Evolutionary conservation across 805 yeast species (phyloP).

Genomic region (Dipodascopsis uninucleata): DNA sequence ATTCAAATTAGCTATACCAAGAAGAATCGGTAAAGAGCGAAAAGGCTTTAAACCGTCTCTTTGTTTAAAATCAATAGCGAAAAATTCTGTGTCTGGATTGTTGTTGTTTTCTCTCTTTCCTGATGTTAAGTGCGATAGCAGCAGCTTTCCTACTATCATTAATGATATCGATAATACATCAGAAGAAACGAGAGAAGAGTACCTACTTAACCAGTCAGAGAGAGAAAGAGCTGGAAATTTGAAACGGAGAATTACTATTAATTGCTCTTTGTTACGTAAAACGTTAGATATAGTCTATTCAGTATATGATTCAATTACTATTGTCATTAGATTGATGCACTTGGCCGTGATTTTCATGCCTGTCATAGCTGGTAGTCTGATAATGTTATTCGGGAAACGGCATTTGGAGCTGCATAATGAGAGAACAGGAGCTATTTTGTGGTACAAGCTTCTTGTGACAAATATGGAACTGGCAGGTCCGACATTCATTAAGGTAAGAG

Average conservation of each 20-base stretch:
- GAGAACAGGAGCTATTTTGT: conserved; percentile 59
- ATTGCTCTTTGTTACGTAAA: not conserved
- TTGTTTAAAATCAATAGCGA: too few relatives aligned
- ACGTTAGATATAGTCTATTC: not conserved
- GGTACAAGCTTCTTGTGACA: conserved; percentile 65
- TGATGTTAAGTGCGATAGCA: too few relatives aligned
- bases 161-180: too few relatives aligned
- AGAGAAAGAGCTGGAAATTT: too few relatives aligned
- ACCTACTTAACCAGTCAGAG: conserved; percentile 15
- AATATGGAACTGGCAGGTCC: conserved; percentile 87
- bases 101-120: too few relatives aligned
- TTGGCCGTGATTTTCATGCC: conserved; percentile 68
- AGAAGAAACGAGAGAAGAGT: conserved; percentile 25
- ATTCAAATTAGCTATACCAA: too few relatives aligned
- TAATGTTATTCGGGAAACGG: conserved; percentile 48
- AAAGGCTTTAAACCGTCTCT: too few relatives aligned
- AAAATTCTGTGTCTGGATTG: too few relatives aligned
- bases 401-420: conserved; percentile 38
- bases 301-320: conserved; percentile 59
- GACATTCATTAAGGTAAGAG: conserved; percentile 49
- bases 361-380: conserved; percentile 60
- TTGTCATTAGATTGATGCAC: conserved; percentile 66
- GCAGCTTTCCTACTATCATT: too few relatives aligned
- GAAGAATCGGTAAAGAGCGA: too few relatives aligned
- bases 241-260: not conserved